Evolutionary conservation across 306 rosid genomes (phyloP).

Genomic region (Lathyrus tuberosus): DNA sequence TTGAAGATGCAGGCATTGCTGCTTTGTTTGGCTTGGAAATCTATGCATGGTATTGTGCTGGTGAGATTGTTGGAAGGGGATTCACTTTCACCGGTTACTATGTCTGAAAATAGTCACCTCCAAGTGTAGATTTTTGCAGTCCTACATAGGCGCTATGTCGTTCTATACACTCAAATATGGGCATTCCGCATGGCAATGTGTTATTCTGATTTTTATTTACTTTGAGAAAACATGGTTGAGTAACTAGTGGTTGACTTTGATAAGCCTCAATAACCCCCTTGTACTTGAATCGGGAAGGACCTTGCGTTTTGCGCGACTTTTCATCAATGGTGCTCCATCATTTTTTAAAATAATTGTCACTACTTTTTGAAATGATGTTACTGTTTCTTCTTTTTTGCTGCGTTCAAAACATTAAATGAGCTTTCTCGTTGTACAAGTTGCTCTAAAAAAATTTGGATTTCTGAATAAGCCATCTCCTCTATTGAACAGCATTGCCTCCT

Average conservation of each 20-base stretch:
- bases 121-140: slow-evolving; percentile 44
- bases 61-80: slow-evolving; percentile 97
- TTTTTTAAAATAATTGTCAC: not conserved
- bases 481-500: not conserved
- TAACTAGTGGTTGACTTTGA: slow-evolving; percentile 53
- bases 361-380: not conserved
- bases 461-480: not conserved
- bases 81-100: slow-evolving; percentile 89
- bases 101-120: slow-evolving; percentile 56
- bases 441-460: not conserved
- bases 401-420: not conserved
- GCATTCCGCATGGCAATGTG: slow-evolving; percentile 53
- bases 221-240: slow-evolving; percentile 49
- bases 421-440: not conserved
- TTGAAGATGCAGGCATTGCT: slow-evolving; percentile 87
- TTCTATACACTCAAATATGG: slow-evolving; percentile 49
- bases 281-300: slow-evolving; percentile 60
- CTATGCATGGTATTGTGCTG: slow-evolving; percentile 88
- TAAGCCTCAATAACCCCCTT: slow-evolving; percentile 76
- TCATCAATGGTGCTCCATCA: slow-evolving; percentile 41
- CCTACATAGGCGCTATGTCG: slow-evolving; percentile 46
- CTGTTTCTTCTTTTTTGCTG: not conserved
- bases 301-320: slow-evolving; percentile 44
- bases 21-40: slow-evolving; percentile 92
- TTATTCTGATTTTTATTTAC: slow-evolving; percentile 41